Evolutionary conservation across 2,329 filamentous ascomycete genomes (phyloP).

Genomic region (Aspergillus arachidicola): DNA sequence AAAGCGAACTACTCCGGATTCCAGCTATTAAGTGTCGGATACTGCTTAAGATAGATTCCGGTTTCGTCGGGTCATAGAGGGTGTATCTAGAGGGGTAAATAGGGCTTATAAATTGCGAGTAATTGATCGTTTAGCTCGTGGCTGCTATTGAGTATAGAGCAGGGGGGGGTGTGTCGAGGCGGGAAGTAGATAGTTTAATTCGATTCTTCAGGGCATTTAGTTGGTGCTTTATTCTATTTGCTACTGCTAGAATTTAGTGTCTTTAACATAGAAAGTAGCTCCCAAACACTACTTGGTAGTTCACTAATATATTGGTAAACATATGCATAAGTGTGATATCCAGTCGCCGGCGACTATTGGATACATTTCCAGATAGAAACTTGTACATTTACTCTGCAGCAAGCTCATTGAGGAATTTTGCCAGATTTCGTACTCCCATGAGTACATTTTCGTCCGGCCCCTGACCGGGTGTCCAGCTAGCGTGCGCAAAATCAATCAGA

Average conservation of each 20-base stretch:
- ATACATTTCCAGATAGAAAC: conserved; percentile 12
- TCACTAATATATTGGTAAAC: neutral
- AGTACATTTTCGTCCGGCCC: conserved; percentile 86
- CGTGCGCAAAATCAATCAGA: conserved; percentile 97
- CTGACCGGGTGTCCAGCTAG: conserved; percentile 75
- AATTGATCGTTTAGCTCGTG: neutral
- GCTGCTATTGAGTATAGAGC: neutral
- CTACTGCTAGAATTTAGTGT: neutral
- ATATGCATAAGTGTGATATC: neutral
- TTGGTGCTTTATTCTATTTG: neutral
- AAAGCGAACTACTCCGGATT: too few species aligned
- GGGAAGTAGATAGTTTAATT: neutral
- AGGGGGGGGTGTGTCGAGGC: too few species aligned
- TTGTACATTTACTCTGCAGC: conserved; percentile 31
- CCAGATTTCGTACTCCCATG: conserved; percentile 71
- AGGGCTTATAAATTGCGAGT: neutral
- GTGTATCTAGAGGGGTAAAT: neutral
- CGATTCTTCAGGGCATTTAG: neutral
- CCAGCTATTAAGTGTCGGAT: too few species aligned
- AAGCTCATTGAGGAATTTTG: conserved; percentile 71
- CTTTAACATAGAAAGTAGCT: neutral
- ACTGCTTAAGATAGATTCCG: too few species aligned
- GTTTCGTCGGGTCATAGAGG: neutral
- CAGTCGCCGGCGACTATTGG: conserved; percentile 31
- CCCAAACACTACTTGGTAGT: neutral